A percentile compares a stretch with the other conserved stretches of the same genome.
Conservation (phyloP, 164 flowering plant species). For the Vitis rotundifolia region DNA sequence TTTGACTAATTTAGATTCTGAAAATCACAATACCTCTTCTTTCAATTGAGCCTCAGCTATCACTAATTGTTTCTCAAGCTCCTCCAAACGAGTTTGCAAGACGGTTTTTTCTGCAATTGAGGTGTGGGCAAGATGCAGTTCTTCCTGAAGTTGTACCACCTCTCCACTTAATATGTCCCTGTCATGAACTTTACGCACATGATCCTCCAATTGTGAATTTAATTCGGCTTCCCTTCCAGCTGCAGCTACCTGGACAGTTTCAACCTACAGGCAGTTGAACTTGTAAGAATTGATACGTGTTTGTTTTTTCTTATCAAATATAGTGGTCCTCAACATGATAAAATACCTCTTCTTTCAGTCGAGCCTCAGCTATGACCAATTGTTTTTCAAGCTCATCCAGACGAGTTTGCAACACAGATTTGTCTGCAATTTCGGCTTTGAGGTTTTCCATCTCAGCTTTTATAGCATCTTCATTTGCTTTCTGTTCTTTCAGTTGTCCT, state of each 20-base stretch:
- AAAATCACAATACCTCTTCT: constrained; percentile 53
- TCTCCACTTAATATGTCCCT: constrained; percentile 34
- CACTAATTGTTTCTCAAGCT: constrained; percentile 56
- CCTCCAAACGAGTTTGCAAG: constrained; percentile 45
- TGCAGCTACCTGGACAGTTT: constrained; percentile 33
- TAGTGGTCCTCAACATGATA: no score
- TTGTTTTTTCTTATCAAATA: no score
- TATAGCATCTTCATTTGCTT: constrained; percentile 41
- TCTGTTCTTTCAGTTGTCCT: constrained; percentile 53
- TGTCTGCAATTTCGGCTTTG: constrained; percentile 58
- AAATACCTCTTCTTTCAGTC: constrained; percentile 60
- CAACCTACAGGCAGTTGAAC: constrained; percentile 35
- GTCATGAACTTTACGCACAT: constrained; percentile 34
- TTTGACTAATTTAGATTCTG: background rate
- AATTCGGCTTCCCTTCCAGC: constrained; percentile 46
- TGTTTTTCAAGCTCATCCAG: constrained; percentile 61
- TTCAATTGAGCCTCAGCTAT: constrained; percentile 48
- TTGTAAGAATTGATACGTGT: background rate
- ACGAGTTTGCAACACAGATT: constrained; percentile 43
- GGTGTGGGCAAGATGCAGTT: constrained; percentile 45
- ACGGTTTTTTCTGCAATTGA: constrained; percentile 44
- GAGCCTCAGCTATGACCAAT: constrained; percentile 44
- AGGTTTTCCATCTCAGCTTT: constrained; percentile 54
- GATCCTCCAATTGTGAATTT: constrained; percentile 40
- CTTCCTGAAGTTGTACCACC: constrained; percentile 48